A percentile compares a stretch with the other conserved stretches of the same genome.
Evolutionary conservation across 2,329 filamentous ascomycete species (phyloP).

Genomic region (Xylariaceae sp.): DNA sequence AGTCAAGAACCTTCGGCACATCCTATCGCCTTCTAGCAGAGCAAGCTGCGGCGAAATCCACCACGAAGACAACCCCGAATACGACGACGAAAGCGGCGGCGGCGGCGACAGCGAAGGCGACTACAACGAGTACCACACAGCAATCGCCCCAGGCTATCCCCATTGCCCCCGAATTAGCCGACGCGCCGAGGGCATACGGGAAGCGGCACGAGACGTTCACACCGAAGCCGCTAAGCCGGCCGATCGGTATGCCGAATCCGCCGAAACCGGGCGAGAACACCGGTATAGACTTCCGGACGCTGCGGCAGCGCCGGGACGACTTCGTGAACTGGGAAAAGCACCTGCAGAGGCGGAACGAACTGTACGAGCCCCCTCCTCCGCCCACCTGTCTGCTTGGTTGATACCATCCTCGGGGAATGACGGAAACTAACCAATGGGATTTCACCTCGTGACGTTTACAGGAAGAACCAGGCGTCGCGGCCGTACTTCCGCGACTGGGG

Average conservation of each 20-base stretch:
- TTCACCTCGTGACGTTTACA: slow-evolving; percentile 40
- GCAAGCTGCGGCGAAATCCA: slow-evolving; percentile 23
- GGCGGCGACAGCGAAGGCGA: slow-evolving; percentile 22
- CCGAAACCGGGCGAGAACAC: slow-evolving; percentile 81
- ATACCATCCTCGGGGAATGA: too few relatives aligned
- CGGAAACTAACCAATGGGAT: slow-evolving; percentile 1
- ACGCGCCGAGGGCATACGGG: slow-evolving; percentile 64
- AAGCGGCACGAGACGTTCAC: slow-evolving; percentile 57
- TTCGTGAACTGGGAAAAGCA: slow-evolving; percentile 87
- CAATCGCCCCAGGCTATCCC: slow-evolving; percentile 30
- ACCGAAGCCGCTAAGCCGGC: slow-evolving; percentile 65
- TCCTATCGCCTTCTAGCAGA: slow-evolving; percentile 43
- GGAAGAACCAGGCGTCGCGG: slow-evolving; percentile 74
- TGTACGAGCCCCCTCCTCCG: slow-evolving; percentile 54
- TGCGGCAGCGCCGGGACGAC: slow-evolving; percentile 73
- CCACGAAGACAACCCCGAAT: neutral
- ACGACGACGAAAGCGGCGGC: slow-evolving; percentile 24
- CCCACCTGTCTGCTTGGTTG: neutral
- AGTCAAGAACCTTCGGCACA: slow-evolving; percentile 53
- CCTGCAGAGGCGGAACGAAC: slow-evolving; percentile 70
- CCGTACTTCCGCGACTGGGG: slow-evolving; percentile 97
- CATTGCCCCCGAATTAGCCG: slow-evolving; percentile 49
- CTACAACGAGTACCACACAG: slow-evolving; percentile 16
- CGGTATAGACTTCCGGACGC: slow-evolving; percentile 69
- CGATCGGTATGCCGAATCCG: slow-evolving; percentile 78